phyloP scores from a whole-genome alignment of 1,139 yeast genomes.

The Sugiyamaella grinbergsii region DNA sequence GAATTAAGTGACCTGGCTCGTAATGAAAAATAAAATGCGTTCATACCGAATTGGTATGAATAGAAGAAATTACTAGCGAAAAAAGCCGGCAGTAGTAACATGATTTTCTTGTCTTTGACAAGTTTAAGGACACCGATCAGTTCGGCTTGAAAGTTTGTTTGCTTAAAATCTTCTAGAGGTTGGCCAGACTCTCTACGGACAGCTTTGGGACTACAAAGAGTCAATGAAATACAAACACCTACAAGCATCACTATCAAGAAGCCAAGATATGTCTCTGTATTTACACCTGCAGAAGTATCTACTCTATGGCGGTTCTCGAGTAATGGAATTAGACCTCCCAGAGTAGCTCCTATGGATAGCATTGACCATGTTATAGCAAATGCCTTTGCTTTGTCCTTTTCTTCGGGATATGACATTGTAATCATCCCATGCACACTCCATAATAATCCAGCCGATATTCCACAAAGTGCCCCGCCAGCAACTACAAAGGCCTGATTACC shows the following conservation, averaged over 20 bases:
- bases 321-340: conserved; percentile 29
- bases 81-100: conserved; percentile 28
- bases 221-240: conserved; percentile 23
- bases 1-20: conserved; percentile 29
- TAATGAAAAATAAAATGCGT: conserved; percentile 30
- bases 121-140: conserved; percentile 24
- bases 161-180: conserved; percentile 25
- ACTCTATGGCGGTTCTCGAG: conserved; percentile 24
- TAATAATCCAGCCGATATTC: conserved; percentile 29
- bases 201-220: conserved; percentile 22
- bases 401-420: conserved; percentile 29
- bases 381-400: conserved; percentile 25
- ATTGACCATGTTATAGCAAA: conserved; percentile 29
- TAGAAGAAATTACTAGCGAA: conserved; percentile 30
- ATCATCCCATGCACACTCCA: conserved; percentile 32
- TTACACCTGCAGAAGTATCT: conserved; percentile 26
- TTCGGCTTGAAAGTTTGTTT: conserved; percentile 25
- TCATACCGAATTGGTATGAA: conserved; percentile 30
- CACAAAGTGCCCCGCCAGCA: conserved; percentile 29
- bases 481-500: conserved; percentile 28
- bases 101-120: conserved; percentile 26
- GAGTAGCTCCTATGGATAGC: conserved; percentile 29
- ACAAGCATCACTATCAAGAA: conserved; percentile 29
- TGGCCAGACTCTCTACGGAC: conserved; percentile 26
- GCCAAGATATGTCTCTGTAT: conserved; percentile 30